Evolutionary conservation across 306 rosid genomes (phyloP).

Genomic region (Alnus glutinosa): DNA sequence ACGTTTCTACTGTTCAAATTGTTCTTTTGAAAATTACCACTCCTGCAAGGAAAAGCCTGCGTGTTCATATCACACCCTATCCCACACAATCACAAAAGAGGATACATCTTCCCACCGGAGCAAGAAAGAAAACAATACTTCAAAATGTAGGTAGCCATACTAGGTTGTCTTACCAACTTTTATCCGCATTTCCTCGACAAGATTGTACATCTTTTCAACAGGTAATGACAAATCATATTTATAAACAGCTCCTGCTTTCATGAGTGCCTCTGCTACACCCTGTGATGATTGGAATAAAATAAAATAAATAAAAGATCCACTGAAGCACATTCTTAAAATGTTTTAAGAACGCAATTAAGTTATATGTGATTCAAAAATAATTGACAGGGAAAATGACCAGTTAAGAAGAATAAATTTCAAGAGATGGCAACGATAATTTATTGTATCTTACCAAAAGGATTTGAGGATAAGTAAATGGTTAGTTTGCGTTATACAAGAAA

Average conservation of each 20-base stretch:
- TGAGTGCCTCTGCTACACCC: constrained; percentile 89
- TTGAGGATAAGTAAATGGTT: not conserved
- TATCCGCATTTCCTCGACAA: constrained; percentile 79
- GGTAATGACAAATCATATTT: constrained; percentile 90
- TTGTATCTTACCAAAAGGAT: not conserved
- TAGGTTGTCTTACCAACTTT: constrained; percentile 60
- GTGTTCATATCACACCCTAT: not conserved
- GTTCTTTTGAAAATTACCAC: not conserved
- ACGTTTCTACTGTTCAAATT: not conserved
- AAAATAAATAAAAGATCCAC: not conserved
- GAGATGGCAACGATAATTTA: not conserved
- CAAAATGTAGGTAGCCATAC: constrained; percentile 6
- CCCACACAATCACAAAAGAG: constrained; percentile 3
- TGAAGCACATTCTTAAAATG: not conserved
- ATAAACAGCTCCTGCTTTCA: constrained; percentile 84
- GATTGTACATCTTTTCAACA: constrained; percentile 66
- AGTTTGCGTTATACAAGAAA: not conserved
- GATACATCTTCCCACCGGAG: constrained; percentile 1
- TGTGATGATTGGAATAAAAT: constrained; percentile 28
- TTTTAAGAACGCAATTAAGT: not conserved
- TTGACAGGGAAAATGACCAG: not conserved
- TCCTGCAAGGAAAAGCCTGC: not conserved
- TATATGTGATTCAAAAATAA: not conserved
- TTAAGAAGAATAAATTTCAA: not conserved
- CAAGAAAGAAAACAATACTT: constrained; percentile 1